phyloP scores from a whole-genome alignment of 2,329 filamentous ascomycete species.

The Dactylellina leptospora region DNA sequence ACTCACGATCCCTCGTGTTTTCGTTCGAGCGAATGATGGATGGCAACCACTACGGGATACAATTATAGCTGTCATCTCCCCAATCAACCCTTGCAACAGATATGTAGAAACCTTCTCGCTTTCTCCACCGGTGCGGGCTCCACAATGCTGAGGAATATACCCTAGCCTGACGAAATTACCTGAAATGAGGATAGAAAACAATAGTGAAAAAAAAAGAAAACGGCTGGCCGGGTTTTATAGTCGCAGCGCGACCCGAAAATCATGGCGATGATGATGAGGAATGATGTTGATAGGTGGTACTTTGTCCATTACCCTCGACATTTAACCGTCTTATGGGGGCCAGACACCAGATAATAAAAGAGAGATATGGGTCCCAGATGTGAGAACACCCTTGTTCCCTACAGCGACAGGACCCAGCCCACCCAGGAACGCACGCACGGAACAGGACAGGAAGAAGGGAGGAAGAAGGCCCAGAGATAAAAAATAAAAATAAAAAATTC shows the following conservation, averaged over 20 bases:
- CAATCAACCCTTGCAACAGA: slow-evolving; percentile 43
- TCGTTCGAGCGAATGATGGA: slow-evolving; percentile 19
- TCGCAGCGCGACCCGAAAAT: background rate
- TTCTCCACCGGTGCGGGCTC: slow-evolving; percentile 50
- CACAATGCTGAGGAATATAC: slow-evolving; percentile 50
- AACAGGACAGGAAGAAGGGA: slow-evolving; percentile 10
- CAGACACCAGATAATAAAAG: slow-evolving; percentile 13
- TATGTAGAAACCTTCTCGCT: slow-evolving; percentile 24
- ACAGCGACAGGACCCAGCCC: slow-evolving; percentile 12
- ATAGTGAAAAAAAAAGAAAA: background rate
- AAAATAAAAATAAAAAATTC: slow-evolving; percentile 40
- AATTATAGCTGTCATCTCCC: slow-evolving; percentile 21
- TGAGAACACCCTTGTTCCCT: slow-evolving; percentile 46
- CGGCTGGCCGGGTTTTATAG: background rate
- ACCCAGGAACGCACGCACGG: slow-evolving; percentile 50
- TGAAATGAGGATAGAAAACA: too few relatives aligned
- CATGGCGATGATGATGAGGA: background rate
- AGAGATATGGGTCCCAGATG: slow-evolving; percentile 42
- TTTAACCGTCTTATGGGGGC: too few relatives aligned
- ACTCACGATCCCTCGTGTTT: background rate
- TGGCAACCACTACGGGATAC: slow-evolving; percentile 31
- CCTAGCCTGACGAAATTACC: slow-evolving; percentile 28
- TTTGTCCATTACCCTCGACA: too few relatives aligned
- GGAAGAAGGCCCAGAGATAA: background rate
- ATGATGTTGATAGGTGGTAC: slow-evolving; percentile 12